phyloP scores from a whole-genome alignment of 2,329 filamentous ascomycete species.

The Fusarium gaditjirri region DNA sequence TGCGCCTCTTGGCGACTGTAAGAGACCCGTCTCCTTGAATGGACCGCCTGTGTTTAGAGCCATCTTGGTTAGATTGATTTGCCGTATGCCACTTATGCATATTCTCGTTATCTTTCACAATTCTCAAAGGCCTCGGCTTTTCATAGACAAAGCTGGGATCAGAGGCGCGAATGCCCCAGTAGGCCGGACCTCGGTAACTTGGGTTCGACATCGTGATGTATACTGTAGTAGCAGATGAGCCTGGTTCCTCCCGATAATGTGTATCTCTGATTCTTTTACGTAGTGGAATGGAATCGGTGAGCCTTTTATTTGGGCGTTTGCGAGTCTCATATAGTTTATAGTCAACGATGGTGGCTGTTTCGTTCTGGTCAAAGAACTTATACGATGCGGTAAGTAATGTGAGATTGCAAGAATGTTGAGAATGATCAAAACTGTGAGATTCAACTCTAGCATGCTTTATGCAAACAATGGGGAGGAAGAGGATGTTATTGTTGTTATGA shows the following conservation, averaged over 20 bases:
- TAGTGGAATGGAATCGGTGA: no score
- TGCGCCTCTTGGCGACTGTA: conserved; percentile 51
- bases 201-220: conserved; percentile 50
- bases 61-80: conserved; percentile 44
- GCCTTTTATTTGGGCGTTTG: background rate
- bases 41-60: conserved; percentile 12
- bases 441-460: conserved; percentile 5
- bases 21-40: conserved; percentile 40
- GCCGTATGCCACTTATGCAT: conserved; percentile 22
- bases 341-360: background rate
- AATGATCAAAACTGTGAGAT: background rate
- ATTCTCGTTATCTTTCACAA: conserved; percentile 54
- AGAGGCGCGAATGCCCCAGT: conserved; percentile 48
- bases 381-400: background rate
- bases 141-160: conserved; percentile 34
- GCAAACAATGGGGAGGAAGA: background rate
- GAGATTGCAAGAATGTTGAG: background rate
- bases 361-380: background rate
- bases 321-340: background rate
- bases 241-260: background rate
- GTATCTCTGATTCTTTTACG: background rate
- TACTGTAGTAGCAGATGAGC: background rate
- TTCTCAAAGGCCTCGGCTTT: conserved; percentile 60
- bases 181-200: conserved; percentile 39
- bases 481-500: background rate